A percentile compares a stretch with the other conserved stretches of the same genome.
Evolutionary conservation across 164 flowering plant genomes (phyloP).

Genomic region (Aristolochia fimbriata): DNA sequence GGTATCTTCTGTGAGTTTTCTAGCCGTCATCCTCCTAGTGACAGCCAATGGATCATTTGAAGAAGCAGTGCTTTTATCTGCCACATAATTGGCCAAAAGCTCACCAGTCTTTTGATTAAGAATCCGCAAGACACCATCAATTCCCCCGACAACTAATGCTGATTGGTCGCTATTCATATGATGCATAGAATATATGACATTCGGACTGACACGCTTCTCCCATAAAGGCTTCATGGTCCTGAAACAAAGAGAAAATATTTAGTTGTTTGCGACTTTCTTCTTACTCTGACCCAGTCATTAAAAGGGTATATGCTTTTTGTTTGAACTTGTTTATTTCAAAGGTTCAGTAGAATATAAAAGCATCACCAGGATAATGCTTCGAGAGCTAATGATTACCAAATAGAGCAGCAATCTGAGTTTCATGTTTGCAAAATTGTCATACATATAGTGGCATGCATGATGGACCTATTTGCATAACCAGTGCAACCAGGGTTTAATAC

Average conservation of each 20-base stretch:
- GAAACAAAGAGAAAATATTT: constrained; percentile 3
- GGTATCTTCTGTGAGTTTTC: constrained; percentile 33
- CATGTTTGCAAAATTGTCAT: no score
- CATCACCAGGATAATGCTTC: no score
- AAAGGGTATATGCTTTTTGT: no score
- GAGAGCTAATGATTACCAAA: no score
- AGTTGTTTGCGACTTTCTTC: no score
- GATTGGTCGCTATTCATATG: constrained; percentile 47
- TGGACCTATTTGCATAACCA: no score
- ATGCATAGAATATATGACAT: constrained; percentile 66
- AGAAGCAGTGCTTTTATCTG: constrained; percentile 13
- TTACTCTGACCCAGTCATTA: no score
- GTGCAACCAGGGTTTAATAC: no score
- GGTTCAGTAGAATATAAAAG: no score
- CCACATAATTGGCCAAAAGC: constrained; percentile 42
- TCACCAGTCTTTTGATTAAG: constrained; percentile 58
- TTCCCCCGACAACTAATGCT: constrained; percentile 66
- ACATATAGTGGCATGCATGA: no score
- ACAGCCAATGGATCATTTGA: constrained; percentile 5
- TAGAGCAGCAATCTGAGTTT: no score
- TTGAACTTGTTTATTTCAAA: no score
- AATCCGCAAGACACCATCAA: constrained; percentile 73
- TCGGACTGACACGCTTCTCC: constrained; percentile 58
- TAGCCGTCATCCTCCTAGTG: constrained; percentile 30
- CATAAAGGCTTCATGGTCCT: constrained; percentile 64